Base-by-base conservation (phyloP, 2,329 filamentous ascomycete species). In the Scorias spongiosa region DNA sequence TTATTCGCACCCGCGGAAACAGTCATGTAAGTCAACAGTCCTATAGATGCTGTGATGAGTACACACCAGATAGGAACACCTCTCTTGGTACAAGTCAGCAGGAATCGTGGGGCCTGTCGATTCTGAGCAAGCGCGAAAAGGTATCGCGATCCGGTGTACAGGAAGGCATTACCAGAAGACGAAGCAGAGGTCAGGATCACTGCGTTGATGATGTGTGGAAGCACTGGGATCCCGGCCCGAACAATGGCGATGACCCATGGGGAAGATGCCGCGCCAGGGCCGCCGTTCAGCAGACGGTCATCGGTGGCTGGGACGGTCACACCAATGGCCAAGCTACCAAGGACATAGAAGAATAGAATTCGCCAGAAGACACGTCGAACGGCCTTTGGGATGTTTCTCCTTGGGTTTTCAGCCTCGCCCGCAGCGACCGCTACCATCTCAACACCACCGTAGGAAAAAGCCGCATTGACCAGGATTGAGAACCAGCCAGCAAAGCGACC, bases 121-220 rank as follows among this genome's bases (percentile, higher is more conserved):
- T 71, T 70, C 50, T 72, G 65, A 2, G 66, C 66, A 36, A 68
- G 54, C 46, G 60, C 63, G 49, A 71, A 74, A 9, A 76, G 63
- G 44, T 68, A 69, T 48, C 72, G 66, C 6, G 69, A 72, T 10
- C 67, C 69, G 2, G 67, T 66, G 53, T 71, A 70, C 42, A 87
- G 65, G 54, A 72, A 75, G 50, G 80, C 76, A 51, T 86, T 86
- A 0, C 74, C 77, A 0, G 80, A 71, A 0, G 80, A 84, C 63
- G 76, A 80, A 0, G 79, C 81, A 0, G 79, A 81, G 0, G 78
- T 83, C 50, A 87, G 70, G 51, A 88, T 79, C 20, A 87, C 69
- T 30, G 81, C 82, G 58, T 89, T 89, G 62, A 88, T 78, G 44
- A 88, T 74, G 9, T 75, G 76, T 0, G 81, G 78, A 2, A 87